Base-by-base conservation (phyloP, 768 basidiomycete species). In the Suillus bovinus region DNA sequence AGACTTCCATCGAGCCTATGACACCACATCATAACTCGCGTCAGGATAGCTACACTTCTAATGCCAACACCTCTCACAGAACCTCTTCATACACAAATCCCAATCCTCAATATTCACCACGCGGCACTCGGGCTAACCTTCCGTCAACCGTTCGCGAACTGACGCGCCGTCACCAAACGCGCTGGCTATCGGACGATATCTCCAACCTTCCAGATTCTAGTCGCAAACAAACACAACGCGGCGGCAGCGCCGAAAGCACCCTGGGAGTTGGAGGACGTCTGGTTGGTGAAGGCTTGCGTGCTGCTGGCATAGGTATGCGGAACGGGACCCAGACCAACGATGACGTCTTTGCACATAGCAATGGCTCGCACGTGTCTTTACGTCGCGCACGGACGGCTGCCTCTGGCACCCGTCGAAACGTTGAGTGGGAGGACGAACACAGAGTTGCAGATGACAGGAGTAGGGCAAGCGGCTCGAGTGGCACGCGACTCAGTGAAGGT, bases 211-310 rank as follows among this genome's bases (percentile, higher is more conserved):
- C 61, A 0, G 69, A 71, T 17, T 31, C 57, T 33, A 88, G 86
- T 33, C 76, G 83, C 31, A 75, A 82, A 47, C 90, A 90, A 69
- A 79, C 79, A 34, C 71, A 82, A 17, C 78, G 90, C 39, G 83
- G 82, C 0, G 90, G 90, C 5, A 91, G 88, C 70, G 87, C 85
- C 3, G 91, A 92, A 75, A 89, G 84, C 69, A 79, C 85, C 9
- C 70, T 89, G 31, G 76, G 76, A 31, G 80, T 71, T 41, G 77
- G 75, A 17, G 81, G 84, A 13, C 74, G 89, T 61, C 72, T 93
- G 16, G 72, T 90, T 10, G 84, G 88, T 4, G 89, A 91, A 71
- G 86, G 85, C 17, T 69, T 93, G 62, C 80, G 87, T 54, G 88
- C 90, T 0, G 89, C 90, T 0, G 91, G 91, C 11, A 76, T 92